phyloP scores from a whole-genome alignment of 1,139 yeast genomes.

The Yamadazyma diddensiae region DNA sequence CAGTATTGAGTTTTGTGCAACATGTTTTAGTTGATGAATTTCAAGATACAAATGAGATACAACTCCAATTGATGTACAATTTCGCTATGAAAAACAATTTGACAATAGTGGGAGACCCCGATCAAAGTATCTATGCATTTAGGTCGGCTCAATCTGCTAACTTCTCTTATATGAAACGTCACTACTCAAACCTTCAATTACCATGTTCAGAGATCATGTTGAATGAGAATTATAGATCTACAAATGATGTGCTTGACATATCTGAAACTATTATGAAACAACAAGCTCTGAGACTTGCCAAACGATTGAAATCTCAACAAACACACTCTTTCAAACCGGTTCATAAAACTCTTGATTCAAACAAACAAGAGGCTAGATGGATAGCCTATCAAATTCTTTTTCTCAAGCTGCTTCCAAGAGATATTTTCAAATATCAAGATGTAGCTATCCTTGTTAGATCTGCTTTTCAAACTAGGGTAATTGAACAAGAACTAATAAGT shows the following conservation, averaged over 20 bases:
- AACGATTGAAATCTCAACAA: conserved; percentile 47
- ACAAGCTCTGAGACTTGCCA: conserved; percentile 45
- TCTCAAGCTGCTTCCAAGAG: conserved; percentile 36
- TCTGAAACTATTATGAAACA: conserved; percentile 70
- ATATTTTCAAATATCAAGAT: conserved; percentile 45
- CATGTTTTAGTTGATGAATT: conserved; percentile 91
- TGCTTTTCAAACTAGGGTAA: conserved; percentile 50
- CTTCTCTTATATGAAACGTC: conserved; percentile 55
- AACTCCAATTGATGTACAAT: conserved; percentile 61
- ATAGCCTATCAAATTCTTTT: conserved; percentile 55
- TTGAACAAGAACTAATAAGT: conserved; percentile 61
- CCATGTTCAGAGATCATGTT: conserved; percentile 38
- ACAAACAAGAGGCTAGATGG: conserved; percentile 54
- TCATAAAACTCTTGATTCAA: conserved; percentile 34
- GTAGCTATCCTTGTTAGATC: conserved; percentile 72
- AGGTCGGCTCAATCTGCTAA: conserved; percentile 75
- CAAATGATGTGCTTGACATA: conserved; percentile 58
- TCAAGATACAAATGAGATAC: conserved; percentile 85
- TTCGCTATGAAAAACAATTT: conserved; percentile 57
- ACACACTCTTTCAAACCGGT: conserved; percentile 46
- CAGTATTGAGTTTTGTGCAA: conserved; percentile 49
- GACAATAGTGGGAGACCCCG: conserved; percentile 95
- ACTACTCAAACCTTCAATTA: conserved; percentile 27
- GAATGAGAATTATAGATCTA: conserved; percentile 77
- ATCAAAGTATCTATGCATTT: conserved; percentile 89